These are phyloP conservation scores for Penicillium sp. DNA, from an alignment of 2,329 filamentous ascomycete genomes.

Conservation along the genomic window DNA sequence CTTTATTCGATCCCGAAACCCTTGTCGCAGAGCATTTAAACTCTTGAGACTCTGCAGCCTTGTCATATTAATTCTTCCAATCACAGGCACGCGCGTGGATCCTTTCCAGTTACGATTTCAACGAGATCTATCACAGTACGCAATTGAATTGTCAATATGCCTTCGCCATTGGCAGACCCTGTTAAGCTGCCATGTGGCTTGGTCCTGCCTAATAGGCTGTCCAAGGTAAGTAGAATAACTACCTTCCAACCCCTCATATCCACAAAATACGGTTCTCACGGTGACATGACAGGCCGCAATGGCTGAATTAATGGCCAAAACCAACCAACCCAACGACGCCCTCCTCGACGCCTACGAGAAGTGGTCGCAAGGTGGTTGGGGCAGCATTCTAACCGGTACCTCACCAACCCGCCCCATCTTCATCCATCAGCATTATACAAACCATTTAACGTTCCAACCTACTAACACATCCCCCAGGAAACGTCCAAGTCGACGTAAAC, in stretches of 20 bases:
- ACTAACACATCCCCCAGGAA: conserved; percentile 32
- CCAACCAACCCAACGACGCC: conserved; percentile 52
- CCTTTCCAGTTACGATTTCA: neutral
- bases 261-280: conserved; percentile 4
- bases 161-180: conserved; percentile 47
- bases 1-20: neutral
- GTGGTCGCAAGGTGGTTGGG: conserved; percentile 57
- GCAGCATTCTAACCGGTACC: conserved; percentile 51
- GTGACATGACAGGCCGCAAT: conserved; percentile 49
- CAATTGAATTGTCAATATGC: conserved; percentile 23
- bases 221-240: conserved; percentile 41
- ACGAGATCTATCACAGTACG: neutral
- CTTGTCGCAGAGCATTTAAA: conserved; percentile 1
- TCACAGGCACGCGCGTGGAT: conserved; percentile 1
- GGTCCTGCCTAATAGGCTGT: conserved; percentile 61
- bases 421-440: too few relatives aligned
- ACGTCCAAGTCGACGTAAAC: conserved; percentile 54
- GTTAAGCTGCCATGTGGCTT: conserved; percentile 63
- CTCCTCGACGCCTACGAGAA: conserved; percentile 56
- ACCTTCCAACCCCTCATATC: neutral
- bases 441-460: too few relatives aligned
- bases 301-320: conserved; percentile 53
- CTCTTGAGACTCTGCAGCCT: neutral
- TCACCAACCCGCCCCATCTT: too few relatives aligned
- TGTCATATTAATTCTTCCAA: neutral